Evolutionary conservation across 768 basidiomycete genomes (phyloP), one percentile per base, ranked within the genome.

Genomic region (Tricholoma furcatifolium): DNA sequence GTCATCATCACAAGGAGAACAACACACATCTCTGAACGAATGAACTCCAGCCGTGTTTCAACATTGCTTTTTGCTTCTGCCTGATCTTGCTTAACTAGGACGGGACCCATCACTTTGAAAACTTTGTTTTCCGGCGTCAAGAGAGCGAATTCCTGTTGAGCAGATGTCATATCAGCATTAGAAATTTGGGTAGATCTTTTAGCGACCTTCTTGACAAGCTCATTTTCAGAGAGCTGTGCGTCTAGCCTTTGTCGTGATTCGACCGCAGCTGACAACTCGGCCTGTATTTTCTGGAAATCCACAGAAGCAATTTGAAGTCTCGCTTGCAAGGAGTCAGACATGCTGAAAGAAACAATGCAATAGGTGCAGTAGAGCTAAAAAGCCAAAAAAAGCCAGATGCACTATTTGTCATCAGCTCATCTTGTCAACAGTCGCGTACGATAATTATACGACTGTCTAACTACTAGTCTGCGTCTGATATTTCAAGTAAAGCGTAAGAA

Each of bases 61-160:
- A 98, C 91, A 63, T 92, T 97, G 58, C 70, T 74, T 67, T 88
- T 89, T 30, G 94, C 96, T 59, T 97, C 96, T 6, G 70, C 70
- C 62, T 87, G 85, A 59, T 97, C 94, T 70, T 98, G 95, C 61
- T 87, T 82, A 8, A 98, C 85, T 23, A 98, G 80, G 6, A 95
- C 88, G 1, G 93, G 92, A 1, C 96, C 96, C 35, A 96, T 80
- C 27, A 91, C 81, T 74, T 98, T 98, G 77, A 85, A 98, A 6
- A 98, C 82, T 14, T 77, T 79, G 65, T 94, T 96, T 54, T 84
- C 79, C 4, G 84, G 73, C 39, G 85, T 87, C 50, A 98, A 69
- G 24, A 77, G 73, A 15, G 76, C 72, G 64, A 98, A 93, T 72
- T 98, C 96, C 94, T 98, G 65, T 51, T n/a, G 27, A 48, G 43